Conservation (phyloP, 352 stramenopile species). For the Globisporangium parvum region DNA sequence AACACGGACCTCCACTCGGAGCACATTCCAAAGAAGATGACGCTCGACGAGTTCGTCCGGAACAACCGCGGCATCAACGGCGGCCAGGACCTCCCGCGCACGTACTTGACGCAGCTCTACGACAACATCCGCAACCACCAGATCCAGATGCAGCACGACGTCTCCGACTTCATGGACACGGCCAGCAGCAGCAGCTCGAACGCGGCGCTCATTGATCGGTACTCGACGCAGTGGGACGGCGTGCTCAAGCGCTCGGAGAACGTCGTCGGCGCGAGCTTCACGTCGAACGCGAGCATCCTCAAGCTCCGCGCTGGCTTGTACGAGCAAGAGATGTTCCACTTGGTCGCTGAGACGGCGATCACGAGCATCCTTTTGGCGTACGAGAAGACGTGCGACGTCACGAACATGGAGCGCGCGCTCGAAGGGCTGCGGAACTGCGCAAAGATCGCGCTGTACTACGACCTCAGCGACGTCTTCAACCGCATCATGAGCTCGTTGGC, state of each 20-base stretch:
- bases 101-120: slow-evolving; percentile 74
- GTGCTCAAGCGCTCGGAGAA: slow-evolving; percentile 84
- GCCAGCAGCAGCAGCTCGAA: slow-evolving; percentile 5
- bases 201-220: slow-evolving; percentile 65
- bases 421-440: slow-evolving; percentile 79
- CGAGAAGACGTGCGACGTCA: slow-evolving; percentile 78
- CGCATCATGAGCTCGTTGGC: slow-evolving; percentile 73
- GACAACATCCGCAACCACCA: slow-evolving; percentile 77
- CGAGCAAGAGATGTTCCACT: slow-evolving; percentile 86
- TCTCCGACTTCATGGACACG: slow-evolving; percentile 75
- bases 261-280: slow-evolving; percentile 83
- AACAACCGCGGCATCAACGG: slow-evolving; percentile 87
- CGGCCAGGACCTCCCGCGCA: slow-evolving; percentile 60
- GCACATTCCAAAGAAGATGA: slow-evolving; percentile 88
- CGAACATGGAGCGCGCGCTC: slow-evolving; percentile 78
- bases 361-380: slow-evolving; percentile 78
- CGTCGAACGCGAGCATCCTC: slow-evolving; percentile 78
- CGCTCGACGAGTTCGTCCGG: slow-evolving; percentile 76
- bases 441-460: slow-evolving; percentile 83
- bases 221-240: slow-evolving; percentile 85
- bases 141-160: slow-evolving; percentile 88
- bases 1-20: slow-evolving; percentile 98
- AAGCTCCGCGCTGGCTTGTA: slow-evolving; percentile 80
- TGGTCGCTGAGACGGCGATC: slow-evolving; percentile 76
- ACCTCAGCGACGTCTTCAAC: slow-evolving; percentile 78